Base-by-base conservation (phyloP, 2,329 filamentous ascomycete genomes). In the Xylariaceae sp. region DNA sequence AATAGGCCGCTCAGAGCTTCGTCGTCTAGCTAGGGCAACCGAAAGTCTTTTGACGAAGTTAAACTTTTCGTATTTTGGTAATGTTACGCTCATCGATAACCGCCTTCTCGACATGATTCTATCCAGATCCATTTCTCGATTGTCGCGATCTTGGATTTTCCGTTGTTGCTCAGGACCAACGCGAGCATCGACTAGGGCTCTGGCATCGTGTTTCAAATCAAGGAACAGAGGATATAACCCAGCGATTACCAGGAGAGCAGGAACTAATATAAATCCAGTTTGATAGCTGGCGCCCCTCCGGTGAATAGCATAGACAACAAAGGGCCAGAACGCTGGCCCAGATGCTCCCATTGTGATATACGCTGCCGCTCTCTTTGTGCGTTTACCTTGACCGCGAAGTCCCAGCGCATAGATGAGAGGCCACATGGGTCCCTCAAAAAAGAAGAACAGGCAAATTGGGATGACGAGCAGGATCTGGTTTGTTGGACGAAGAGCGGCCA, bases 381-480 rank as follows among this genome's bases (percentile, higher is more conserved):
- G 77, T n/a, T 79, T 76, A 0, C 89, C 89, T 40, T 94, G 79
- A 1, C 89, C 88, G 3, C 88, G 80, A 48, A 95, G 82, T 3
- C 85, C 86, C 11, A 93, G 76, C 3, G 86, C 82, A 55, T 90
- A 89, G 48, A 93, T 83, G 2, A 91, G 82, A 0, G 90, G 89
- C 73, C 88, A 95, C 55, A 88, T 80, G 41, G 89, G 88, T 0
- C 84, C 86, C 64, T 92, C 88, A 59, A 87, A 88, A 65, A 94
- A 88, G 54, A 88, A 83, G 52, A 86, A 85, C 22, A 91, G 57
- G 32, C 83, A 72, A 2, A 86, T 69, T 53, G 88, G 83, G n/a
- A 80, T 71, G 20, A 72, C 67, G 20, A 82, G 62, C 1, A 76
- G 53, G 51, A 80, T 73, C 0, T 75, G 67, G 45, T 77, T 68